Percentiles rank a stretch among this genome's conserved stretches.
Conservation (phyloP, 2,329 filamentous ascomycete species). For the Verticillium zaregamsianum region DNA sequence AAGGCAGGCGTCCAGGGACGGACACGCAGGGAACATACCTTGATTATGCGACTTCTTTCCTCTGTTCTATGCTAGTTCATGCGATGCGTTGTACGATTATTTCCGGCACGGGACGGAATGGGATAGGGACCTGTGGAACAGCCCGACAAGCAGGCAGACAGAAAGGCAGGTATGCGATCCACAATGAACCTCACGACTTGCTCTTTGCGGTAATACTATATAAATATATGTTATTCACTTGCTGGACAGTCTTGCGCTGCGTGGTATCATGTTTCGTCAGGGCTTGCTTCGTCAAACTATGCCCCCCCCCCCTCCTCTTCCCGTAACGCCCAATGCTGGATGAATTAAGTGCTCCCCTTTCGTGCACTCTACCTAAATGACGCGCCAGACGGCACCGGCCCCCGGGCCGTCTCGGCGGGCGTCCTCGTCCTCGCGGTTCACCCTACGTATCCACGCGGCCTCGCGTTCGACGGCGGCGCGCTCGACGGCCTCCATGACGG, state of each 20-base stretch:
- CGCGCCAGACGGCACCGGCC: constrained; percentile 47
- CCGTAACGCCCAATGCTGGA: background rate
- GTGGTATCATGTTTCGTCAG: background rate
- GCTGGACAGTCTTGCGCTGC: background rate
- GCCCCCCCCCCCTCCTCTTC: background rate
- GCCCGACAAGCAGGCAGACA: background rate
- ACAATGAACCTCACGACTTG: background rate
- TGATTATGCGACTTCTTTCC: background rate
- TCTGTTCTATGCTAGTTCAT: background rate
- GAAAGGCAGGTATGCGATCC: background rate
- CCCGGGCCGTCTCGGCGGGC: constrained; percentile 25
- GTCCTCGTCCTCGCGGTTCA: constrained; percentile 40
- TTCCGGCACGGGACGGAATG: background rate
- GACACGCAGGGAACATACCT: background rate
- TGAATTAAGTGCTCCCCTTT: background rate
- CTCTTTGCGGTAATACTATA: background rate
- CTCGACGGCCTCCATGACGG: constrained; percentile 59
- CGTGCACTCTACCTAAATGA: background rate
- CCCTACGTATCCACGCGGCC: constrained; percentile 52
- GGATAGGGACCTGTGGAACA: background rate
- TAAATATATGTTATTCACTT: background rate
- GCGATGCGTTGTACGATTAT: background rate
- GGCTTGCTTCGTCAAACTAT: too few species aligned
- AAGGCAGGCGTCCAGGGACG: background rate
- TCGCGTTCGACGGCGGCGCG: constrained; percentile 52